phyloP scores from a whole-genome alignment of 768 basidiomycete species.

The Boletus bicolor region DNA sequence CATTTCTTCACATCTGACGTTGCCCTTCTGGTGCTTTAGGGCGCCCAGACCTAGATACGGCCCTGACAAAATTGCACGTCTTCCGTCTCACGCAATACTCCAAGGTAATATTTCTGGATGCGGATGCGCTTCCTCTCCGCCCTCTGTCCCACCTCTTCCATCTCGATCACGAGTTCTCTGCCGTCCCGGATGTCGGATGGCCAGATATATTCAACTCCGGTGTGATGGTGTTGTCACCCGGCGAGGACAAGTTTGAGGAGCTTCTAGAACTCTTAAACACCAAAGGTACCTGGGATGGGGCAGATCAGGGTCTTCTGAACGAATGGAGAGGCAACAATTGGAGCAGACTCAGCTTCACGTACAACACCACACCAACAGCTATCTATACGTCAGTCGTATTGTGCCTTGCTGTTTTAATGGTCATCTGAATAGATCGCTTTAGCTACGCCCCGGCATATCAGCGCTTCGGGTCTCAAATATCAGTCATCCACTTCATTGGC shows the following conservation, averaged over 20 bases:
- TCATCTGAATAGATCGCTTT: conserved; percentile 24
- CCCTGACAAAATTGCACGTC: conserved; percentile 94
- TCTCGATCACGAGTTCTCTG: conserved; percentile 80
- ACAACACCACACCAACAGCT: conserved; percentile 97
- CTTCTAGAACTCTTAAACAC: conserved; percentile 66
- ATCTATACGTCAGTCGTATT: conserved; percentile 79
- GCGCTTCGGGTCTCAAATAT: conserved; percentile 85
- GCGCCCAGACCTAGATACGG: conserved; percentile 88
- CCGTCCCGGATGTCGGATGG: conserved; percentile 97
- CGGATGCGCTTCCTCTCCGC: conserved; percentile 83
- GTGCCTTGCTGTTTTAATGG: conserved; percentile 22
- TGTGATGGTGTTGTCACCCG: conserved; percentile 82
- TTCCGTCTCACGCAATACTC: conserved; percentile 87
- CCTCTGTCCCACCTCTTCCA: conserved; percentile 92
- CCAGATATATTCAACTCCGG: conserved; percentile 99
- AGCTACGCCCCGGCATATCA: conserved; percentile 97
- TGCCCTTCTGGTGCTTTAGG: conserved; percentile 46
- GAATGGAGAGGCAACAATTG: conserved; percentile 88
- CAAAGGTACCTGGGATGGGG: conserved; percentile 94
- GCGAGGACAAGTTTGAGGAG: conserved; percentile 76
- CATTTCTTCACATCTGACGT: conserved; percentile 10
- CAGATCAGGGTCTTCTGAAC: conserved; percentile 97
- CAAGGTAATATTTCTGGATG: conserved; percentile 89
- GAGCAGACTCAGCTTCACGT: conserved; percentile 94
- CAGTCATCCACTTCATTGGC: conserved; percentile 91